phyloP scores from a whole-genome alignment of 2,329 filamentous ascomycete genomes.

The Xylaria sp. region DNA sequence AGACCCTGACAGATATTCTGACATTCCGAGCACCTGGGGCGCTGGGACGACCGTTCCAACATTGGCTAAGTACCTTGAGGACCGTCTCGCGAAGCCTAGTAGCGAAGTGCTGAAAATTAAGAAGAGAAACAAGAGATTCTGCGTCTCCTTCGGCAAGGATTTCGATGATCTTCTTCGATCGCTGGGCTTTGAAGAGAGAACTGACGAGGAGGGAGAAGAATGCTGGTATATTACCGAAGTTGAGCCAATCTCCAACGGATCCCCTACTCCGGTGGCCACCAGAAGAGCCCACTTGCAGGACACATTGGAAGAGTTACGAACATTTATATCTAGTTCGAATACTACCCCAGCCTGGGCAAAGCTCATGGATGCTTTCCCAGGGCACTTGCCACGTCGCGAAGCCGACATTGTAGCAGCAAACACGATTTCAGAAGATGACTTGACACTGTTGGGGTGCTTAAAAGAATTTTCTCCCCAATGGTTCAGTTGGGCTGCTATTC shows the following conservation, averaged over 20 bases:
- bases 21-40: constrained; percentile 54
- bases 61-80: constrained; percentile 62
- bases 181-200: constrained; percentile 60
- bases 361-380: constrained; percentile 41
- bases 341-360: constrained; percentile 41
- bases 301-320: constrained; percentile 41
- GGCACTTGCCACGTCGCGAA: constrained; percentile 21
- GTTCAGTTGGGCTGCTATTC: constrained; percentile 47
- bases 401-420: neutral
- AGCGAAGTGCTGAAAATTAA: constrained; percentile 58
- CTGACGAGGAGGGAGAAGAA: constrained; percentile 53
- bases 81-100: constrained; percentile 56
- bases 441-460: constrained; percentile 45
- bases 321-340: constrained; percentile 20
- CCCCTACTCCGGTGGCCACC: constrained; percentile 50
- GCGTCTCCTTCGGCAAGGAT: constrained; percentile 62
- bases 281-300: constrained; percentile 49
- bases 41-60: constrained; percentile 55
- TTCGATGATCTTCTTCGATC: constrained; percentile 60
- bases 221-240: constrained; percentile 50
- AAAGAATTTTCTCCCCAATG: constrained; percentile 40
- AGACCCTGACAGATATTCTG: constrained; percentile 61
- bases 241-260: constrained; percentile 49
- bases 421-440: constrained; percentile 36
- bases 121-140: constrained; percentile 66